Evolutionary conservation across 176 grass and related monocot genomes (phyloP).

Genomic region (Eragrostis curvula): DNA sequence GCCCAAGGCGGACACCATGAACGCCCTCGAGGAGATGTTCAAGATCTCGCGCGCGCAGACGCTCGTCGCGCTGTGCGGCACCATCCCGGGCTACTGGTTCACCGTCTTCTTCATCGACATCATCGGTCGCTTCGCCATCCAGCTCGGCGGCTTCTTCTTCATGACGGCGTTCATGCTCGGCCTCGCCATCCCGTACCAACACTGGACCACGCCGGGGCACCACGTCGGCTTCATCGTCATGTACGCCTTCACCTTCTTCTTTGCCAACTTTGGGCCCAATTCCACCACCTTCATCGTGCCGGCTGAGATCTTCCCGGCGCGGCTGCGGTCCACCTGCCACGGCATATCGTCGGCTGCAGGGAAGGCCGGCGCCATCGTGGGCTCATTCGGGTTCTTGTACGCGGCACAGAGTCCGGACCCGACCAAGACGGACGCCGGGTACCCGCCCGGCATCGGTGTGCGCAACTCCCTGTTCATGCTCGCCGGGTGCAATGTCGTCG

Average conservation of each 20-base stretch:
- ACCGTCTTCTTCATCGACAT: conserved; percentile 57
- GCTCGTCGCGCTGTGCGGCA: conserved; percentile 44
- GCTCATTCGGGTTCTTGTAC: conserved; percentile 55
- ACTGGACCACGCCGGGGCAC: conserved; percentile 39
- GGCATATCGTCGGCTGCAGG: conserved; percentile 56
- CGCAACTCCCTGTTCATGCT: conserved; percentile 62
- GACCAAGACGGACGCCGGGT: conserved; percentile 24
- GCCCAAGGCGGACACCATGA: conserved; percentile 35
- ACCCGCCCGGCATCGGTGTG: conserved; percentile 45
- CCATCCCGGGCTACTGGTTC: conserved; percentile 66
- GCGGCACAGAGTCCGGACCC: conserved; percentile 43
- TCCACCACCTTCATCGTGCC: conserved; percentile 69
- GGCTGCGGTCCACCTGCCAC: conserved; percentile 64
- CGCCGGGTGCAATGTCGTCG: conserved; percentile 45
- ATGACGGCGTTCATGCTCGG: conserved; percentile 68
- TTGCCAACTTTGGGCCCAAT: conserved; percentile 78
- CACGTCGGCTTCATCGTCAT: conserved; percentile 52
- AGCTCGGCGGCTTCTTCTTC: conserved; percentile 57
- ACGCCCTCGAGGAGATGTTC: conserved; percentile 53
- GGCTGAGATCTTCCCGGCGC: conserved; percentile 58
- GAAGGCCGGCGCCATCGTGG: conserved; percentile 50
- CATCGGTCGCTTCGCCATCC: conserved; percentile 55
- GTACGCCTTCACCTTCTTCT: conserved; percentile 73
- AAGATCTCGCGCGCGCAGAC: conserved; percentile 45
- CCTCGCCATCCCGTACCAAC: conserved; percentile 58